Base-by-base conservation (phyloP, 495 filamentous ascomycete genomes). In the Aspergillus indologenus region DNA sequence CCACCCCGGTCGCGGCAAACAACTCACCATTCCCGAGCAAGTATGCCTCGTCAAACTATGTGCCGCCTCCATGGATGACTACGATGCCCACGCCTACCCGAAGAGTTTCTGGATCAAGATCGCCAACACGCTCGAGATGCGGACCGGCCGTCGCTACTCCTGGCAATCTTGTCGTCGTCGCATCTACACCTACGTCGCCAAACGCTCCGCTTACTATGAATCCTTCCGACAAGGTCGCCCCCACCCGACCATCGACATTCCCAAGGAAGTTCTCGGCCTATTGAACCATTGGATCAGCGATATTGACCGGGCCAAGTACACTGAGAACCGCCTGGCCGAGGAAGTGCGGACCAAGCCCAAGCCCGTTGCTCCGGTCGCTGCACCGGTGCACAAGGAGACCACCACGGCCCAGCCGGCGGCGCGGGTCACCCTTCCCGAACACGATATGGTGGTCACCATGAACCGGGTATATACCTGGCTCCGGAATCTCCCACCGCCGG, bases 81-180 rank as follows among this genome's bases (percentile, higher is more conserved):
- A 60, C 54, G 54, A 66, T 23, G 29, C 54, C 18, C 23, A 42
- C 18, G 43, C 60, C 21, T 53, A 62, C 20, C 58, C 56, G 0
- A 65, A 61, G 20, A 57, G 60, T n/a, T 65, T 64, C 42, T 70
- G 67, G 67, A 44, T 62, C 53, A 44, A 46, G 4, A 62, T 67
- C 14, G 56, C 65, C 17, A 24, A 51, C 1, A 42, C 49, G 12
- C 51, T 70, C 6, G 45, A 59, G 8, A 22, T 29, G 19, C 31
- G 45, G 29, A 65, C 61, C 34, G 62, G 61, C 22, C 64, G 65
- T 31, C 45, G 53, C 21, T 70, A 70, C 26, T 65, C 65, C 0
- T 65, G 63, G 62, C 58, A 58, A 21, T 67, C 65, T 11, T 70
- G 67, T 45, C 62, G 62, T 3, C 62, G 63, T 20, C 64, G 65